Conservation (phyloP, 768 basidiomycete species). For the Auriculariales sp. region DNA sequence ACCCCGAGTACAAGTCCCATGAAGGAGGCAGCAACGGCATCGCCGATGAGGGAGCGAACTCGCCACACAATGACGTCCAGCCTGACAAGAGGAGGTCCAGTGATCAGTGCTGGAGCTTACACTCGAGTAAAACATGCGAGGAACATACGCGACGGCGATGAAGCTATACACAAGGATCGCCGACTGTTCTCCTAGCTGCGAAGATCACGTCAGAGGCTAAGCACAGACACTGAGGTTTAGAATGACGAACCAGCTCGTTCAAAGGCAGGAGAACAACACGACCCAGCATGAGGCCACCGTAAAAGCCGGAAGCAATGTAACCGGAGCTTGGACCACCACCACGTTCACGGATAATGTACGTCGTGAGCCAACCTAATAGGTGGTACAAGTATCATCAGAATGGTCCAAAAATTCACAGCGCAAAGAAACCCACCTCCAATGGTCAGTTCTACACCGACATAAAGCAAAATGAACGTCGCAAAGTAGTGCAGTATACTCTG, state of each 20-base stretch:
- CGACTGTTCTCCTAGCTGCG: neutral
- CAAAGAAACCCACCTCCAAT: constrained; percentile 12
- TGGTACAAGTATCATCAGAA: neutral
- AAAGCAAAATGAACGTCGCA: constrained; percentile 18
- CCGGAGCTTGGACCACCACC: constrained; percentile 9
- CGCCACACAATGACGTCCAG: constrained; percentile 46
- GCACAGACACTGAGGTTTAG: too few relatives aligned
- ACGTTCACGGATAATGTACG: constrained; percentile 10
- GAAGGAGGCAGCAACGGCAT: constrained; percentile 37
- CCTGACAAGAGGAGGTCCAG: constrained; percentile 12
- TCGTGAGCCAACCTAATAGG: constrained; percentile 13
- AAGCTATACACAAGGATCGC: neutral
- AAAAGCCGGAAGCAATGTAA: neutral
- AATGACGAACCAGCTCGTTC: constrained; percentile 22
- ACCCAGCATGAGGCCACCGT: constrained; percentile 31
- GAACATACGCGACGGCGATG: constrained; percentile 9
- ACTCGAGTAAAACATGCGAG: neutral
- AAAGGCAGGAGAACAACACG: constrained; percentile 37
- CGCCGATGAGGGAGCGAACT: constrained; percentile 35
- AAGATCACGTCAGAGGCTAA: too few relatives aligned
- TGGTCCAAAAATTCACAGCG: neutral
- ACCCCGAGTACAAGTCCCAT: constrained; percentile 35
- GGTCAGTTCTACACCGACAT: constrained; percentile 23
- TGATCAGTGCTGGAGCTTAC: constrained; percentile 1
- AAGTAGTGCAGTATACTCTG: constrained; percentile 15